Conservation (phyloP, 345 rosid genomes). For the Aethionema arabicum region DNA sequence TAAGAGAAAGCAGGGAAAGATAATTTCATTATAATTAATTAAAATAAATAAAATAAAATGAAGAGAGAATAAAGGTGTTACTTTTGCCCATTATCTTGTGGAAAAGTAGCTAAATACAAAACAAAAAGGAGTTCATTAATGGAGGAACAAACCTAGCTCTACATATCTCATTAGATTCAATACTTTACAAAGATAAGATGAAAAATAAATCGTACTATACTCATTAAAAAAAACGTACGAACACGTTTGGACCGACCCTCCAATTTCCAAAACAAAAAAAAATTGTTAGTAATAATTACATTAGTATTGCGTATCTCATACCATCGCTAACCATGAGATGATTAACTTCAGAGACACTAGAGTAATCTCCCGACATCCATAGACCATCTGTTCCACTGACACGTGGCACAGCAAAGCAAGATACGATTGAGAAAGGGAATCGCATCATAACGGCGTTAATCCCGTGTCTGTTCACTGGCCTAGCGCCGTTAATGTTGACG, state of each 20-base stretch:
- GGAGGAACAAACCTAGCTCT: constrained; percentile 27
- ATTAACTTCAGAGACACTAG: constrained; percentile 67
- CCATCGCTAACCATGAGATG: constrained; percentile 87
- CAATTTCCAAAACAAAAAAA: neutral
- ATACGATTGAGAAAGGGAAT: constrained; percentile 50
- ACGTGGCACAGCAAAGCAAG: constrained; percentile 74
- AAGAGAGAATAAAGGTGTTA: too few relatives aligned
- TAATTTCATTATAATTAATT: too few relatives aligned
- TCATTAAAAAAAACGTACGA: neutral
- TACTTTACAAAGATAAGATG: constrained; percentile 12
- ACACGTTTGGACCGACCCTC: neutral
- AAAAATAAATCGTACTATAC: neutral
- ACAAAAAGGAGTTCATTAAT: neutral
- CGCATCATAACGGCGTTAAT: constrained; percentile 48
- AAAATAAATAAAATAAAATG: too few relatives aligned
- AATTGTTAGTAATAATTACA: constrained; percentile 42
- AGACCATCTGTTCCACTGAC: constrained; percentile 60
- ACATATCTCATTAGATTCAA: constrained; percentile 18
- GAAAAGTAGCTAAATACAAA: neutral
- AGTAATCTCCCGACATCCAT: constrained; percentile 67
- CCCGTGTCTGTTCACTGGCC: constrained; percentile 35
- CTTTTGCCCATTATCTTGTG: too few relatives aligned
- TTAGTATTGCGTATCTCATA: constrained; percentile 88
- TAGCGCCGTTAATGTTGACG: constrained; percentile 7
- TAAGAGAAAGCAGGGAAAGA: too few relatives aligned